phyloP scores from a whole-genome alignment of 345 rosid species.

The Pistacia atlantica region DNA sequence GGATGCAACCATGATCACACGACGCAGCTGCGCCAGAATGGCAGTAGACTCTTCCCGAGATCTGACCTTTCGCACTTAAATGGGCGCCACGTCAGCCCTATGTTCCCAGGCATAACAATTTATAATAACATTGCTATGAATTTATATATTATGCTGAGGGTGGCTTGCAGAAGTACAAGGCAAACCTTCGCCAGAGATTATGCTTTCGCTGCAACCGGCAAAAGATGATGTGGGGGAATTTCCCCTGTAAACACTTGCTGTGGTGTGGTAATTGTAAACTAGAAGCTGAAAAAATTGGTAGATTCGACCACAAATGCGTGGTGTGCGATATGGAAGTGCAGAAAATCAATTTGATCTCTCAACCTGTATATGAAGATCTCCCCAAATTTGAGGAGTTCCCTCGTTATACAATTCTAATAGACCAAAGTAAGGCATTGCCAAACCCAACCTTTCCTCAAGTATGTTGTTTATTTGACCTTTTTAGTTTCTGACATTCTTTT shows the following conservation, averaged over 20 bases:
- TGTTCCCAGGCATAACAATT: too few species aligned
- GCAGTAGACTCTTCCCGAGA: too few species aligned
- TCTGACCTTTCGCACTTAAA: too few species aligned
- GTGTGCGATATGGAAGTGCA: conserved; percentile 65
- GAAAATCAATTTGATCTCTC: conserved; percentile 31
- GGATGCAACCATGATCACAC: too few species aligned
- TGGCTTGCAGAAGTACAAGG: conserved; percentile 46
- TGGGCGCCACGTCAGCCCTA: too few species aligned
- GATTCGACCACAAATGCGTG: conserved; percentile 64
- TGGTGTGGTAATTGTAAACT: conserved; percentile 72
- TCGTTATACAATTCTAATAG: conserved; percentile 8
- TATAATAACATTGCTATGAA: neutral
- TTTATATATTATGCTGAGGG: neutral
- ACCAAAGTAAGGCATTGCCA: conserved; percentile 14
- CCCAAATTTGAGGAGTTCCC: conserved; percentile 19
- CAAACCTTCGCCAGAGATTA: conserved; percentile 36
- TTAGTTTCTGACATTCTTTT: neutral
- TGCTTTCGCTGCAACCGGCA: conserved; percentile 70
- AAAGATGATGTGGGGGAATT: conserved; percentile 55
- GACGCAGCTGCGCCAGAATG: too few species aligned
- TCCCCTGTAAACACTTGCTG: conserved; percentile 69
- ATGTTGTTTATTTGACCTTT: neutral
- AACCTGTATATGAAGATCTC: conserved; percentile 4
- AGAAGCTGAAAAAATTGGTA: conserved; percentile 28
- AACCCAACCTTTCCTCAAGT: neutral